Percentiles rank a stretch among this genome's conserved stretches.
phyloP scores from a whole-genome alignment of 352 stramenopile genomes.

The Thalassiosira oceanica region DNA sequence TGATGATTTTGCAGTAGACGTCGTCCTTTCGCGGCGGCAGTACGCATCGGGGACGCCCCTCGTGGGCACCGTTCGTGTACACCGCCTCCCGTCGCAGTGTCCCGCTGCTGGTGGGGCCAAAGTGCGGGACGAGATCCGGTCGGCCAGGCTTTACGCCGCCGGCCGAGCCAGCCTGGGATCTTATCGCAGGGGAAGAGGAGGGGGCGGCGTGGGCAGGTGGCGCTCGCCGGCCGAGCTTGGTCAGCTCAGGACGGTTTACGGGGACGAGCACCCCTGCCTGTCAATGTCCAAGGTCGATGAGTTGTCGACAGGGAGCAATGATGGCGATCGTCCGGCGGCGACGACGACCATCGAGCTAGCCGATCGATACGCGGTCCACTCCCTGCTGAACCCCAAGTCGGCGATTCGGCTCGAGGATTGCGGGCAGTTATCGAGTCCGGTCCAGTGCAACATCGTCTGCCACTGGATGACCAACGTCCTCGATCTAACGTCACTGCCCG shows the following conservation, averaged over 20 bases:
- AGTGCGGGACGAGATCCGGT: slow-evolving; percentile 33
- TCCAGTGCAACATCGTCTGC: slow-evolving; percentile 45
- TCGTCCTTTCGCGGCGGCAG: slow-evolving; percentile 45
- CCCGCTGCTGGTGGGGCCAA: neutral
- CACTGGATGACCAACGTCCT: slow-evolving; percentile 75
- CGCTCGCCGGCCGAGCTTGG: slow-evolving; percentile 10
- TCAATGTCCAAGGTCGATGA: slow-evolving; percentile 13
- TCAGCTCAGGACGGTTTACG: slow-evolving; percentile 5
- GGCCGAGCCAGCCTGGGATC: slow-evolving; percentile 23
- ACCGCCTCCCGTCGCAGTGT: neutral
- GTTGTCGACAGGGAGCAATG: neutral
- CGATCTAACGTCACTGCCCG: slow-evolving; percentile 54
- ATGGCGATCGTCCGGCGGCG: neutral
- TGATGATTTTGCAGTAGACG: too few relatives aligned
- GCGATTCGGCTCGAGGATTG: neutral
- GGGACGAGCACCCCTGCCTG: slow-evolving; percentile 15
- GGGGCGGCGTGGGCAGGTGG: slow-evolving; percentile 17
- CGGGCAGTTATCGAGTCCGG: slow-evolving; percentile 2
- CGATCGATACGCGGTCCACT: slow-evolving; percentile 17
- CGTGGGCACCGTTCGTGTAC: slow-evolving; percentile 47
- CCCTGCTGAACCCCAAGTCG: slow-evolving; percentile 3
- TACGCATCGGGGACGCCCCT: slow-evolving; percentile 47
- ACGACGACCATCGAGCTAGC: slow-evolving; percentile 18
- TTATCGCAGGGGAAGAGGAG: neutral
- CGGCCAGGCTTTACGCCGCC: slow-evolving; percentile 39